Evolutionary conservation across 1,284 basidiomycete species (phyloP), one percentile per base, ranked within the genome.

Genomic region (Irpex lacteus): DNA sequence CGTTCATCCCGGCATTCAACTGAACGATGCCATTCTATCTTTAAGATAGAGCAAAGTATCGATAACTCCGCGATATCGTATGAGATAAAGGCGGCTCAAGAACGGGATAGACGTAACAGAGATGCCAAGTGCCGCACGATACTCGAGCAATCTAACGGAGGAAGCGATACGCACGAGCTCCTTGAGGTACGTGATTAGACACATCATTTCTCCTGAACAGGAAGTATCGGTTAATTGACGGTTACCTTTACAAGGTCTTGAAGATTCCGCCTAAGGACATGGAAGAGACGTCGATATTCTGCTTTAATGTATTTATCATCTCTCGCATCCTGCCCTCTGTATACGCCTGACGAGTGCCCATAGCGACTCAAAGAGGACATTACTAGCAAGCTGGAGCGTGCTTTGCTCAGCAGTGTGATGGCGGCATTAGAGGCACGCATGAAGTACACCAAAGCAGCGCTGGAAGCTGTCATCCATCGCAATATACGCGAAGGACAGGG

Each of bases 401-500:
- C n/a, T 13, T 55, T 69, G 18, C 58, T 69, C 6, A 40, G 66
- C 32, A 21, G 53, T 34, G 63, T 58, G 4, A 8, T 66, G 18
- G 13, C 60, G 9, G 68, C 60, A 3, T 18, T 67, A n/a, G 52
- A 62, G 36, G 38, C 58, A 7, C 59, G 59, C 5, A 65, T 66
- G 5, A 26, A 57, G 8, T 65, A 49, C 54, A 21, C 61, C 32
- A 69, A 68, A 13, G 65, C 67, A 2, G 52, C 65, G 2, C 53
- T 69, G 7, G 66, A 68, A 18, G 55, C 66, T 47, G 58, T 65
- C 53, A 60, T 68, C 18, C 60, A 61, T 58, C 19, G 50, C 9
- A 60, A 64, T 38, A 60, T 50, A 40, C 63, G 54, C 18, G 50
- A 66, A 18, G 68, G 68, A 13, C 13, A 44, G n/a, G 68, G 68